Evolutionary conservation across 805 yeast species (phyloP), one percentile per base, ranked within the genome.

Genomic region (Ogataea methanolica): DNA sequence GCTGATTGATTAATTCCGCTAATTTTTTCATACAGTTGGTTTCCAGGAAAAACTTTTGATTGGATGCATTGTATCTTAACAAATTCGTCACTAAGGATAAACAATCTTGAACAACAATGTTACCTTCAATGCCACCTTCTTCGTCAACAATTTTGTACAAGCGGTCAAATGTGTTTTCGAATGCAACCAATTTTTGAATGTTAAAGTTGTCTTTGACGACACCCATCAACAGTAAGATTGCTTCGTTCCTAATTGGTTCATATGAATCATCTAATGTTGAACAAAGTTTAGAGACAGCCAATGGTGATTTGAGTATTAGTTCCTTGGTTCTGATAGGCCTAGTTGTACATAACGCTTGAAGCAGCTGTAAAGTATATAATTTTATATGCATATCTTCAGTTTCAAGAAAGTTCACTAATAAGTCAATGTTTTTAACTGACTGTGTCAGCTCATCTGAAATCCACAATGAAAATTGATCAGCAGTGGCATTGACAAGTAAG

Each of bases 391-490:
- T 88, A 60, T 88, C 92, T 31, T 63, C 66, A 14, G 55, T 53
- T 15, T 70, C 69, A 42, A 67, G 50, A 46, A 74, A 71, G 23
- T 83, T 79, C 21, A 78, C 67, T 7, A 83, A 62, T 22, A 76
- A 59, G 17, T 75, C 70, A 16, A 76, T 61, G 14, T 78, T 70
- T 41, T 76, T 75, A 11, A 71, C 73, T 33, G 73, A 68, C 67
- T 87, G 91, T 1, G 91, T 85, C 57, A 94, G 71, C 59, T 89
- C 97, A 66, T 94, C 99, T 0, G 98, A 89, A 33, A 94, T 87
- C 96, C 97, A 91, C 47, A 91, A 68, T 0, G 97, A 87, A 54
- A 94, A 87, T 59, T 89, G 96, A 62, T 91, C 98, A 12, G 81
- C 78, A 5, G 71, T 67, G 3, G 74, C 63, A 50, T 78, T 77